Evolutionary conservation across 768 basidiomycete genomes (phyloP).

Genomic region (Coprinellus aureogranulatus): DNA sequence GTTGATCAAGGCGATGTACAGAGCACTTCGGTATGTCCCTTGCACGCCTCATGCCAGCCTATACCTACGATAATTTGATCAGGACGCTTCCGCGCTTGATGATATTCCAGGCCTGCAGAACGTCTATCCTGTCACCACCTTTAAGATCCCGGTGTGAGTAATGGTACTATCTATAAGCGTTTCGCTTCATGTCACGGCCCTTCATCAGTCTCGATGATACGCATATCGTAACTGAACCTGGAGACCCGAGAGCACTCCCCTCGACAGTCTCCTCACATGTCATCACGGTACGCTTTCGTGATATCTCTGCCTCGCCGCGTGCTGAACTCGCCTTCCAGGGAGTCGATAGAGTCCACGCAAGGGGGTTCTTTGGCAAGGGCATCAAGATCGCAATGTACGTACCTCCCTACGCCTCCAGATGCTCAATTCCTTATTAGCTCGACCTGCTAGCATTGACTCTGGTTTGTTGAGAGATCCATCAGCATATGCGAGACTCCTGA

Average conservation of each 20-base stretch:
- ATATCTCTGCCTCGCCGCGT: not conserved
- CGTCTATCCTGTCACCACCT: slow-evolving; percentile 51
- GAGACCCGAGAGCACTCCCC: slow-evolving; percentile 30
- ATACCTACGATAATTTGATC: not conserved
- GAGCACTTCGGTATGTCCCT: slow-evolving; percentile 23
- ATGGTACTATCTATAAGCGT: not conserved
- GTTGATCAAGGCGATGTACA: slow-evolving; percentile 7
- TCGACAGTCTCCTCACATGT: slow-evolving; percentile 44
- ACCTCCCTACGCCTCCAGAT: not conserved
- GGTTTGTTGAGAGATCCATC: slow-evolving; percentile 19
- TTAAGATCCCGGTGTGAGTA: slow-evolving; percentile 42
- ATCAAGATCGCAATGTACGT: slow-evolving; percentile 65
- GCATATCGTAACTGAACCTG: slow-evolving; percentile 39
- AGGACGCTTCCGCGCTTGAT: slow-evolving; percentile 50
- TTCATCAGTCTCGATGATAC: slow-evolving; percentile 38
- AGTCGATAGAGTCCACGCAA: slow-evolving; percentile 62
- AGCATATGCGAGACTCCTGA: not conserved
- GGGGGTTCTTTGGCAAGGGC: slow-evolving; percentile 60
- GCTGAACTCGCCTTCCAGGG: slow-evolving; percentile 34
- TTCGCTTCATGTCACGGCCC: not conserved
- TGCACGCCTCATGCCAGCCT: no score
- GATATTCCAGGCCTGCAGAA: slow-evolving; percentile 50
- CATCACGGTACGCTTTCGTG: slow-evolving; percentile 42
- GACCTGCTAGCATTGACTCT: slow-evolving; percentile 50
- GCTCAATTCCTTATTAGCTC: not conserved